phyloP scores from a whole-genome alignment of 768 basidiomycete genomes.

The Tricholoma flavovirens region DNA sequence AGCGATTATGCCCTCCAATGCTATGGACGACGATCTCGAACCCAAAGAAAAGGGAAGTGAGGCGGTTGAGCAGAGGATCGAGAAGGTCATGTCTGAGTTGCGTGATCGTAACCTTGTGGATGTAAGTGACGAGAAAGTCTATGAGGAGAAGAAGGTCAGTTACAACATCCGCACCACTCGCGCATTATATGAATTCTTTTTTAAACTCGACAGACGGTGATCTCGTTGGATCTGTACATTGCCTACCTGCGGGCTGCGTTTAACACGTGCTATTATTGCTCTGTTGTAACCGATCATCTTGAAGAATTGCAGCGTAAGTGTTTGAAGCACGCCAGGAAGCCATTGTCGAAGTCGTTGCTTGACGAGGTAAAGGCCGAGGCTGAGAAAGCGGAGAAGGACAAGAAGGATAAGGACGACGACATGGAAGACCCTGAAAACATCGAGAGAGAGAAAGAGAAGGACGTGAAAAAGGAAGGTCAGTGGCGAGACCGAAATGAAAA shows the following conservation, averaged over 20 bases:
- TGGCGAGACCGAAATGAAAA: slow-evolving; percentile 18
- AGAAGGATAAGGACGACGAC: slow-evolving; percentile 37
- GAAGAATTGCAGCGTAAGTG: slow-evolving; percentile 96
- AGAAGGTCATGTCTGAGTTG: slow-evolving; percentile 68
- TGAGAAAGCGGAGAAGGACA: slow-evolving; percentile 45
- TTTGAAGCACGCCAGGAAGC: slow-evolving; percentile 83
- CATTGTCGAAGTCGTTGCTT: slow-evolving; percentile 53
- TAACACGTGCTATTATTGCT: slow-evolving; percentile 97
- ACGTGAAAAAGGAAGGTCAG: slow-evolving; percentile 22
- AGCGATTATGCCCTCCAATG: slow-evolving; percentile 25
- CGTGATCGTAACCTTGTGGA: slow-evolving; percentile 58
- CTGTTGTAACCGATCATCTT: slow-evolving; percentile 83
- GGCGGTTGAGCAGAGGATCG: slow-evolving; percentile 77
- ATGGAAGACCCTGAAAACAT: slow-evolving; percentile 25
- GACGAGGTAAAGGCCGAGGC: slow-evolving; percentile 57
- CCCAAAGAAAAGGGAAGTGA: slow-evolving; percentile 64
- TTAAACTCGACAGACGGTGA: slow-evolving; percentile 58
- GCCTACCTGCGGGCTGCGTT: slow-evolving; percentile 90
- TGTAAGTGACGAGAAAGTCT: slow-evolving; percentile 56
- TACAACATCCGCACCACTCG: not conserved
- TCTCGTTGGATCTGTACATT: slow-evolving; percentile 89
- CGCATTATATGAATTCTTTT: slow-evolving; percentile 10
- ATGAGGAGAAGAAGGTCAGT: slow-evolving; percentile 66
- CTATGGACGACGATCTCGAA: slow-evolving; percentile 46
- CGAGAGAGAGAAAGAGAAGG: slow-evolving; percentile 36